Evolutionary conservation across 805 yeast genomes (phyloP), one percentile per base, ranked within the genome.

Genomic region (Metschnikowia cerradonensis): DNA sequence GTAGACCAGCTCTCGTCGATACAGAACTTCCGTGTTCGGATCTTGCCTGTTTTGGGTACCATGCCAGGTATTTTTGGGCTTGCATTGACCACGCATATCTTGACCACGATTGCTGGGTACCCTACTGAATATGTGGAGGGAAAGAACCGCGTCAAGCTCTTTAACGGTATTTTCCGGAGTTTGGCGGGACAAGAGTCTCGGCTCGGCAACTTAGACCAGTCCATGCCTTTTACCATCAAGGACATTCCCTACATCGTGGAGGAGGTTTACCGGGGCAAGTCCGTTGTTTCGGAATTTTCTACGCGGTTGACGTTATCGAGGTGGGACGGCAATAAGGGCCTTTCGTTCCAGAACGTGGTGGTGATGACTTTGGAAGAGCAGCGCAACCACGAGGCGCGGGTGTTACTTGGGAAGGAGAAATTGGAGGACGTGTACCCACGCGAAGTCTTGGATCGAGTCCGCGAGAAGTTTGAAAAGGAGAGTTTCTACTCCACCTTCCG

Each of bases 1-100:
- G 96, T 92, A 35, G 94, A 83, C 56, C 94, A 95, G 66, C 74
- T 94, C 41, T 82, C 95, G 53, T 95, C 96, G 1, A 69, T 94
- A 57, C 84, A 82, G 60, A 90, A 90, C 69, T 94, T 94, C 74
- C 79, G 99, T 59, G 97, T 91, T 10, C 78, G 99, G 60, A 92
- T 94, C 43, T 76, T 94, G 50, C 99, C 99, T 0, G 99, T 94
- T 0, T 71, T 94, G 55, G 98, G 99, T 3, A 89, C 99, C 0
- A 83, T 94, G 86, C 99, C 99, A 1, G 97, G 94, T 8, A 86
- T 92, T 69, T 94, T 94, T 72, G 99, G 98, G 1, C 76, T 94
- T 44, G 81, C 96, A 0, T 79, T 92, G 50, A 95, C 96, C 2
- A 86, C 97, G 0, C 84, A 88, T 70, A 73, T 94, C 20, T 68